These are phyloP conservation scores for Taphrina wiesneri DNA, from an alignment of 1,139 yeast genomes.

Conservation along the genomic window DNA sequence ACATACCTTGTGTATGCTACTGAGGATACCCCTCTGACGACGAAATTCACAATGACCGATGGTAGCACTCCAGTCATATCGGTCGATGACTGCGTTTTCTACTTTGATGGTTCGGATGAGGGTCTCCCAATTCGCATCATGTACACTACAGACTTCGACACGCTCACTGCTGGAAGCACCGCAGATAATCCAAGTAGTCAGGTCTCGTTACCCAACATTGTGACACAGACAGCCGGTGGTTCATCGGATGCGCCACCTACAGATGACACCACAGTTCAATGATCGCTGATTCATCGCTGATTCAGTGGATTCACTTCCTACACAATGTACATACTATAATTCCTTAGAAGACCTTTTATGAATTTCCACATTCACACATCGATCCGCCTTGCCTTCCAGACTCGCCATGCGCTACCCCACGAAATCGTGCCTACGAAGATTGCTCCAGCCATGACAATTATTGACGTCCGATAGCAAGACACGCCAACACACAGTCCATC, in stretches of 20 bases:
- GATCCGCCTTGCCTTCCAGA: constrained; percentile 14
- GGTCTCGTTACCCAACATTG: background rate
- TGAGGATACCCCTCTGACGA: background rate
- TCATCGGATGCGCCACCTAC: background rate
- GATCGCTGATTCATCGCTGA: no score
- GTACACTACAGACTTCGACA: background rate
- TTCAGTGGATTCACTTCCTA: background rate
- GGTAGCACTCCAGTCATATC: background rate
- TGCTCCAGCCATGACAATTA: background rate
- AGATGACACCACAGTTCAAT: background rate
- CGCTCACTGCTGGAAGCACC: background rate
- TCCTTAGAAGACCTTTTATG: background rate
- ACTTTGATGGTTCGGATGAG: background rate
- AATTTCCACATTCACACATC: background rate
- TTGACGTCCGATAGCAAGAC: constrained; percentile 9
- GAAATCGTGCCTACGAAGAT: background rate
- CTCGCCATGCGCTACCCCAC: constrained; percentile 18
- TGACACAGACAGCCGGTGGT: background rate
- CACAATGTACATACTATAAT: background rate
- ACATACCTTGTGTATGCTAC: background rate
- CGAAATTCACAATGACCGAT: background rate
- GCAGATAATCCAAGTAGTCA: no score
- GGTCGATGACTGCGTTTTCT: background rate
- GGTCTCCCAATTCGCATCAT: background rate
- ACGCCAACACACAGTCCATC: constrained; percentile 2